Base-by-base conservation (phyloP, 495 filamentous ascomycete species). In the Ascobolus immersus region DNA sequence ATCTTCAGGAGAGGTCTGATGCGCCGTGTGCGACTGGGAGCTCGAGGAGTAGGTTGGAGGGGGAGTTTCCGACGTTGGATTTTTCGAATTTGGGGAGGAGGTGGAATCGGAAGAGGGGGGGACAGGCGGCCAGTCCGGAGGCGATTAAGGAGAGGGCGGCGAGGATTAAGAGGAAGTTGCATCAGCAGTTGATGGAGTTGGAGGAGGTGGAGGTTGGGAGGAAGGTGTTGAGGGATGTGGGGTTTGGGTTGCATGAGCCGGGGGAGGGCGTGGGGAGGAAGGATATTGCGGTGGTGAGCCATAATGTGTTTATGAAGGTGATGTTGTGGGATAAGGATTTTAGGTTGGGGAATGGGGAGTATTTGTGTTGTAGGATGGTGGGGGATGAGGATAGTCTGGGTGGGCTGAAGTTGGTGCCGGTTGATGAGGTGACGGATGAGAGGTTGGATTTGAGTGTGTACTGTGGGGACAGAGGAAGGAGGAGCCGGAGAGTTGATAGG, bases 1-100 rank as follows among this genome's bases (percentile, higher is more conserved):
- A 84, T 37, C 48, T 78, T 0, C 84, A 93, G 52, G 84, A 93
- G 53, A 71, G 73, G 0, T 69, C 65, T 8, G 64, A 68, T 17
- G 51, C 75, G 12, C 69, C 79, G 0, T 89, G 82, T 53, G 81
- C 43, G 6, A 74, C 80, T 42, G 77, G 79, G 47, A 51, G 40
- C 5, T 56, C 48, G 41, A 56, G 42, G 23, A 44, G 48, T 31
- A 25, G 26, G 25, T 10, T 19, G 47, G 4, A 46, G 58, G 26
- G 56, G 55, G 3, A 71, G 82, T 1, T 76, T 84, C 49, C 44
- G 82, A 32, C 78, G 42, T 73, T 84, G 49, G 54, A 52, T 13
- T 58, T 48, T 40, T 53, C 42, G 22, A 44, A 48, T 32, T 21
- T 43, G 17, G 17, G 26, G 40, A n/a, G 49, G 54, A 33, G 56